Conservation (phyloP, 768 basidiomycete genomes). For the Piloderma croceum region DNA sequence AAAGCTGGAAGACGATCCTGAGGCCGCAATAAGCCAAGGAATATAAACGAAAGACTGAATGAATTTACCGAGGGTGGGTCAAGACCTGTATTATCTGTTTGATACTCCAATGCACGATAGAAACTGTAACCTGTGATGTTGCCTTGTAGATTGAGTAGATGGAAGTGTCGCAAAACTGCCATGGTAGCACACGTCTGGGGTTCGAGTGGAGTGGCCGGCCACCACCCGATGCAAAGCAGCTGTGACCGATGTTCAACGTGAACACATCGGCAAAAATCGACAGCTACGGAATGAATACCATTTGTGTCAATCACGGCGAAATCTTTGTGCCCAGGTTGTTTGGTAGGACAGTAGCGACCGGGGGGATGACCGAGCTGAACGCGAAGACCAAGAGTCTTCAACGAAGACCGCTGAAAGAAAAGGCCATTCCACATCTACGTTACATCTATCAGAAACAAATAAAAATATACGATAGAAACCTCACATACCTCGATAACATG, state of each 20-base stretch:
- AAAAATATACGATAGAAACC: not conserved
- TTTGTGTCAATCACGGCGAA: slow-evolving; percentile 21
- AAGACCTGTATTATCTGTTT: too few species aligned
- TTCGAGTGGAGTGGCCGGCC: slow-evolving; percentile 14
- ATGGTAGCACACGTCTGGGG: slow-evolving; percentile 17
- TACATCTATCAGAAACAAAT: not conserved
- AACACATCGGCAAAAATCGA: slow-evolving; percentile 23
- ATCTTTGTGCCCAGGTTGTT: slow-evolving; percentile 4
- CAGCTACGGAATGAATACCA: slow-evolving; percentile 19
- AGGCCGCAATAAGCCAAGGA: too few species aligned
- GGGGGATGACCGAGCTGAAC: slow-evolving; percentile 18
- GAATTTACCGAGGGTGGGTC: too few species aligned
- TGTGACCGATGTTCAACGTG: slow-evolving; percentile 7
- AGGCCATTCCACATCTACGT: slow-evolving; percentile 15
- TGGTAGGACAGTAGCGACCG: slow-evolving; percentile 8
- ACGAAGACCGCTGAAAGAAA: slow-evolving; percentile 8
- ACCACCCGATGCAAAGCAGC: slow-evolving; percentile 16
- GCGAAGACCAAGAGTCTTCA: slow-evolving; percentile 7
- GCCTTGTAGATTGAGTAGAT: slow-evolving; percentile 2
- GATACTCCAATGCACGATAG: slow-evolving; percentile 3
- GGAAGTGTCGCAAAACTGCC: slow-evolving; percentile 8
- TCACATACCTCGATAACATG: slow-evolving; percentile 16
- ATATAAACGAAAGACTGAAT: too few species aligned
- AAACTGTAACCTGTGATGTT: slow-evolving; percentile 2
- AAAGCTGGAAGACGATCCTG: not conserved